Conservation (phyloP, 2,329 filamentous ascomycete genomes). For the Penicillium sp. region DNA sequence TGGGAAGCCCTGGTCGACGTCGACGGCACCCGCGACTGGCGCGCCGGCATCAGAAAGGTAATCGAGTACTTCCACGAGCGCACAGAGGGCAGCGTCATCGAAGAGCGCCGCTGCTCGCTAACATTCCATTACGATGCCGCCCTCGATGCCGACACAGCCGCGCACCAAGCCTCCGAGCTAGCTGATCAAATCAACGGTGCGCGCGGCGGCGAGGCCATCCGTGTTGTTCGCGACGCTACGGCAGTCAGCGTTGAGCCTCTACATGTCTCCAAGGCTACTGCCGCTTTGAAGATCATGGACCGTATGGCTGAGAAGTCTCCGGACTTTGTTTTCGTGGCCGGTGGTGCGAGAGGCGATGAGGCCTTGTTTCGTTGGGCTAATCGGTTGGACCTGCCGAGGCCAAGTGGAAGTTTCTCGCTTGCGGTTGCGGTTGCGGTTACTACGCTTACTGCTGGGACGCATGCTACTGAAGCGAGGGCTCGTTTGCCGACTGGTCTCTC, state of each 20-base stretch:
- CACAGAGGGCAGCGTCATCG: conserved; percentile 78
- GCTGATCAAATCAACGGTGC: conserved; percentile 92
- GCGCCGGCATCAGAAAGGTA: conserved; percentile 75
- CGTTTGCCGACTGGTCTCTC: conserved; percentile 71
- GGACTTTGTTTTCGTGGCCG: conserved; percentile 84
- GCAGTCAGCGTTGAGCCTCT: conserved; percentile 80
- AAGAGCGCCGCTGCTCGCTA: conserved; percentile 81
- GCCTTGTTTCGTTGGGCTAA: conserved; percentile 95
- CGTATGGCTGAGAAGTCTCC: conserved; percentile 56
- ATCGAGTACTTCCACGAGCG: conserved; percentile 86
- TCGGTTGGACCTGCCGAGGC: conserved; percentile 48
- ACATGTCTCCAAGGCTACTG: conserved; percentile 81
- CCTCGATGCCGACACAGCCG: conserved; percentile 70
- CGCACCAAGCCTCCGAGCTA: conserved; percentile 81
- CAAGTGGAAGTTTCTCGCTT: not conserved
- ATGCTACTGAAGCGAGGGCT: conserved; percentile 79
- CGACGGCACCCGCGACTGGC: conserved; percentile 71
- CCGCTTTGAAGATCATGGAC: conserved; percentile 69
- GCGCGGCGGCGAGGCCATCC: conserved; percentile 76
- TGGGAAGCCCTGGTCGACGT: conserved; percentile 77
- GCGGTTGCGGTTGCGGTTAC: conserved; percentile 57
- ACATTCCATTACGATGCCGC: conserved; percentile 83
- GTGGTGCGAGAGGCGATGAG: conserved; percentile 86
- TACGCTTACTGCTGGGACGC: conserved; percentile 78
- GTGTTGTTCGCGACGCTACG: conserved; percentile 76